Percentiles rank a stretch among this genome's conserved stretches.
These are phyloP conservation scores for Talaromyces sp. DNA, from an alignment of 2,329 filamentous ascomycete species.

Conservation along the genomic window DNA sequence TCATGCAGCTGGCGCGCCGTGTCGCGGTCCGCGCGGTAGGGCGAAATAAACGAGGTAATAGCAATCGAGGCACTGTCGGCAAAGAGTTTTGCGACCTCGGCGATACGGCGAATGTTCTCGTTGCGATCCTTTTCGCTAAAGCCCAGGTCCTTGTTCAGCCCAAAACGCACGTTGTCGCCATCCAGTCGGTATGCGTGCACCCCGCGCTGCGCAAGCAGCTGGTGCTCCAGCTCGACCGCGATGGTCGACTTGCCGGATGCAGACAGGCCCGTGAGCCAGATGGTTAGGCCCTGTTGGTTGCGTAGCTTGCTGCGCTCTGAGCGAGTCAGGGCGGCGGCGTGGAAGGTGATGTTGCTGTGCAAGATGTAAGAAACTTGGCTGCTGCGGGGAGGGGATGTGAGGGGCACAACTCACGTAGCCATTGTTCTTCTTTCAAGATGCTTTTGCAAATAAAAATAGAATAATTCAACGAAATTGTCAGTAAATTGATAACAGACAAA, in stretches of 20 bases:
- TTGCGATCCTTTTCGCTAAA: constrained; percentile 91
- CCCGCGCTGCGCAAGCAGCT: constrained; percentile 70
- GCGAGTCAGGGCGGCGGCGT: constrained; percentile 39
- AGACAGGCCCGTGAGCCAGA: constrained; percentile 97
- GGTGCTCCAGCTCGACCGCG: constrained; percentile 92
- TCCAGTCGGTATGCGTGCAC: constrained; percentile 87
- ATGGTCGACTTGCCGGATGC: constrained; percentile 97
- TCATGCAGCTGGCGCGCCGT: constrained; percentile 77
- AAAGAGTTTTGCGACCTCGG: constrained; percentile 95
- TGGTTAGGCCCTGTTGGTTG: constrained; percentile 83
- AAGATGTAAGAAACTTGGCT: not conserved
- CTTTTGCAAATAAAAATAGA: not conserved
- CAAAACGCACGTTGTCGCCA: constrained; percentile 97
- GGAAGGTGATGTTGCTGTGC: constrained; percentile 45
- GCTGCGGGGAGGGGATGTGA: not conserved
- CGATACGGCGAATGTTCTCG: constrained; percentile 96
- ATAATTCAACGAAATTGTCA: not conserved
- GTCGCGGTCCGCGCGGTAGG: constrained; percentile 81
- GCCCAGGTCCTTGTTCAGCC: constrained; percentile 94
- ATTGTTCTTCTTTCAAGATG: constrained; percentile 4
- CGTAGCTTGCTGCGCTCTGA: constrained; percentile 47
- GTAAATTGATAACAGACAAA: not conserved
- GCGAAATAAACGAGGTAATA: constrained; percentile 94
- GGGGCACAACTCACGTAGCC: constrained; percentile 13
- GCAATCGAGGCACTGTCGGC: constrained; percentile 83